Evolutionary conservation across 1,139 yeast genomes (phyloP), one percentile per base, ranked within the genome.

Genomic region (Suhomyces choctaworum): DNA sequence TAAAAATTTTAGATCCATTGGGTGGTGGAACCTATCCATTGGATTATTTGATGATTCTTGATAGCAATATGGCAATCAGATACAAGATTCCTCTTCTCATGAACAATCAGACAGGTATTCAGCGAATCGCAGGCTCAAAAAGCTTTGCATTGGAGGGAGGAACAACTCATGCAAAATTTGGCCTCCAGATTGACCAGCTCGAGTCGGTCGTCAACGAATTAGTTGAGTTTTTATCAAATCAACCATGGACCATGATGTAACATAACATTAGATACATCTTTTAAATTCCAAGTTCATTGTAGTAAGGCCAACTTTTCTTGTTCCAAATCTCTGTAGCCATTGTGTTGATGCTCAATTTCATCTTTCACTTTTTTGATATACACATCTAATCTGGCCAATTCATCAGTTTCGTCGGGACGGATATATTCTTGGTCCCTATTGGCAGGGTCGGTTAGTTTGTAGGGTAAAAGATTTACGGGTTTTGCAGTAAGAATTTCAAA

Each of bases 401-500:
- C 97, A 45, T 89, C 95, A 20, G 69, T 68, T 54, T 90, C 97
- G 40, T 70, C 74, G 3, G 68, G 62, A 34, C 73, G 48, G 20
- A 64, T 57, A 41, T 55, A 70, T 41, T 70, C 73, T 40, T 67
- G 75, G 42, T 70, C 75, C 39, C 65, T 51, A 36, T 62, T 66
- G 3, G 58, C 60, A 3, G 67, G 69, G 30, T 65, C 73, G 2
- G 73, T 52, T 39, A 78, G 70, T 41, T 70, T 72, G 35, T 78
- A 75, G 1, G 95, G 94, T 29, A 89, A 62, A 36, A 83, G 52
- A 34, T 87, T 85, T 20, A 88, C 82, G 2, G 97, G 95, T 41
- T 76, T 73, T 29, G 73, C 63, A 7, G 96, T 87, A 50, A 92
- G 70, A 6, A 81, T 65, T 46, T 84, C 87, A 60, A 92, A 90